phyloP scores from a whole-genome alignment of 2,329 filamentous ascomycete genomes.

The Pochonia chlamydosporia region DNA sequence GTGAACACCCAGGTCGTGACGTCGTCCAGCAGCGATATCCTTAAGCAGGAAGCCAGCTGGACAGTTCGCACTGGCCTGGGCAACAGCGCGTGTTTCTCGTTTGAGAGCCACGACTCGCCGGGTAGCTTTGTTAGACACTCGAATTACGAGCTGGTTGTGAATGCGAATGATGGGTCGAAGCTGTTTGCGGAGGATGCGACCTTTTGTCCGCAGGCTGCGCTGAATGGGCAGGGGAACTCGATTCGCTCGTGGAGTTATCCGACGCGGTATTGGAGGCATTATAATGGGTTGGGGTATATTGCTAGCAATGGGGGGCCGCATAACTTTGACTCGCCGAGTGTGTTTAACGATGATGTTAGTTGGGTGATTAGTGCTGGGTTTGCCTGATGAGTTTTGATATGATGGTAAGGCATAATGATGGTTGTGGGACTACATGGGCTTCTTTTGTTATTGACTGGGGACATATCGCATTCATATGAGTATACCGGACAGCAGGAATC shows the following conservation, averaged over 20 bases:
- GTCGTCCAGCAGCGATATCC: conserved; percentile 39
- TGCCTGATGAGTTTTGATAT: conserved; percentile 8
- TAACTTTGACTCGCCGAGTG: background rate
- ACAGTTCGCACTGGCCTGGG: conserved; percentile 48
- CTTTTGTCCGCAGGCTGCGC: conserved; percentile 49
- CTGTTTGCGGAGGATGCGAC: conserved; percentile 56
- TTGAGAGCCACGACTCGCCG: conserved; percentile 52
- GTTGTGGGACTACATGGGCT: too few species aligned
- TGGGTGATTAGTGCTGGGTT: background rate
- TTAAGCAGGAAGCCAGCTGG: conserved; percentile 49
- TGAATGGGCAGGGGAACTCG: conserved; percentile 45
- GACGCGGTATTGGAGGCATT: conserved; percentile 53
- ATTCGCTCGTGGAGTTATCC: conserved; percentile 56
- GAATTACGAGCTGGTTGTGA: conserved; percentile 44
- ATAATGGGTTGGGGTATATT: conserved; percentile 13
- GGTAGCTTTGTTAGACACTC: conserved; percentile 54
- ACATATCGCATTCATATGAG: too few species aligned
- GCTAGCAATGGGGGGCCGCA: background rate
- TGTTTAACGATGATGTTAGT: conserved; percentile 2
- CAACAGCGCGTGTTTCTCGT: conserved; percentile 53
- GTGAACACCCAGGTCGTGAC: conserved; percentile 51
- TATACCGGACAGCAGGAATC: too few species aligned
- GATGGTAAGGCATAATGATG: too few species aligned
- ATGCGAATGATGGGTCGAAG: conserved; percentile 48
- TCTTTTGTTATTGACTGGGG: too few species aligned